Evolutionary conservation across 2,329 filamentous ascomycete genomes (phyloP).

Genomic region (Lecanoromycetidae sp.): DNA sequence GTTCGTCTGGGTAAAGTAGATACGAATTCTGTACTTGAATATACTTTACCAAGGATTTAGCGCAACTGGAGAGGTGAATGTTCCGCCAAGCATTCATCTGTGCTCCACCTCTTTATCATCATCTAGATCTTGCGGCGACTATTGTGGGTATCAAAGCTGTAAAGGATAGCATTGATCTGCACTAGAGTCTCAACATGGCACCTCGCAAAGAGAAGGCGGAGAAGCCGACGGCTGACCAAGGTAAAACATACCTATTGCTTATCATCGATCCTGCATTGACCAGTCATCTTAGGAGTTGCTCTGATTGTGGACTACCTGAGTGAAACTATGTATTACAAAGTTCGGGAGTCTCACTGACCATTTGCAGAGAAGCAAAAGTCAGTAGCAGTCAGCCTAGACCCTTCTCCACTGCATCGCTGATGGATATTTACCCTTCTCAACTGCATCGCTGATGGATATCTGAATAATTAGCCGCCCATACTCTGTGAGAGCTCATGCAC

Average conservation of each 20-base stretch:
- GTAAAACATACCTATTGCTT: slow-evolving; percentile 16
- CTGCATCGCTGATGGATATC: background rate
- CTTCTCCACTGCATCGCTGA: background rate
- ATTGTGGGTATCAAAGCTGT: too few species aligned
- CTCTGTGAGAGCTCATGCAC: slow-evolving; percentile 28
- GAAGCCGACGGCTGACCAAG: slow-evolving; percentile 23
- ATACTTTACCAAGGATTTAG: too few species aligned
- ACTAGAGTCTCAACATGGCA: too few species aligned
- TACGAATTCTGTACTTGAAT: too few species aligned
- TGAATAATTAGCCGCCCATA: slow-evolving; percentile 37
- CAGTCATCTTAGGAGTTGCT: slow-evolving; percentile 25
- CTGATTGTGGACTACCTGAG: slow-evolving; percentile 39
- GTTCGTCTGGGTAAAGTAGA: slow-evolving; percentile 2
- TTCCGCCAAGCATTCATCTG: too few species aligned
- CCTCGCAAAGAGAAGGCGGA: slow-evolving; percentile 30
- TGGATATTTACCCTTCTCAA: background rate
- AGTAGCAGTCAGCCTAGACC: slow-evolving; percentile 8
- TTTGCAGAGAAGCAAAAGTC: slow-evolving; percentile 38
- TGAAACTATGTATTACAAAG: background rate
- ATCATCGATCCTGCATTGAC: background rate
- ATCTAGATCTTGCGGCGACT: too few species aligned
- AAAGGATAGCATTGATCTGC: too few species aligned
- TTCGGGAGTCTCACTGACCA: too few species aligned
- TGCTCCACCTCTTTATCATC: too few species aligned
- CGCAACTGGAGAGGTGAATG: too few species aligned